Evolutionary conservation across 139 green algal species (phyloP).

Genomic region (Asterochloris erici): DNA sequence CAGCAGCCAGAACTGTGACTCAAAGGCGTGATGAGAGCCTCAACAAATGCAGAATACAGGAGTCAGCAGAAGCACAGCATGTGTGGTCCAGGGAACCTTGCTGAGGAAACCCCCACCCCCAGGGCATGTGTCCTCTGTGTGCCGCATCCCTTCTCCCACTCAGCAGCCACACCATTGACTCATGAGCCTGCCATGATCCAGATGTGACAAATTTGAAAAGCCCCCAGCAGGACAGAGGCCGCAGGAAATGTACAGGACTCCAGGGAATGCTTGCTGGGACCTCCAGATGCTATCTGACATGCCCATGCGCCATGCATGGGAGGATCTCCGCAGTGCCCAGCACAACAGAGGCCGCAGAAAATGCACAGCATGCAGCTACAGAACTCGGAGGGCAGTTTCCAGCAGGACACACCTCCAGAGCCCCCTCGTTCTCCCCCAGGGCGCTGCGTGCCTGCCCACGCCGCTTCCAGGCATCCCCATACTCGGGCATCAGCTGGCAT

Average conservation of each 20-base stretch:
- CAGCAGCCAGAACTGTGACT: no score
- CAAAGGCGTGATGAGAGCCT: no score
- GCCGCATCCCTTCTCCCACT: no score
- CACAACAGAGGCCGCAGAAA: neutral
- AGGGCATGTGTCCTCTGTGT: no score
- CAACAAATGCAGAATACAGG: no score
- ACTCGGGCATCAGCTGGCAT: slow-evolving; percentile 63
- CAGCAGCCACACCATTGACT: no score
- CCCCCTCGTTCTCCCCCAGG: slow-evolving; percentile 52
- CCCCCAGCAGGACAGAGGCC: neutral
- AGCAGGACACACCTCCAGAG: slow-evolving; percentile 16
- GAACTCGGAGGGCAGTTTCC: neutral
- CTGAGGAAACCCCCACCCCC: no score
- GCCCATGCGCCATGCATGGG: no score
- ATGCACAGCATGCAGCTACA: neutral
- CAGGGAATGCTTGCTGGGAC: neutral
- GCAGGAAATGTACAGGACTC: neutral
- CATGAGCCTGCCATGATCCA: no score
- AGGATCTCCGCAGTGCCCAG: neutral
- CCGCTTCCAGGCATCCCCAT: slow-evolving; percentile 74
- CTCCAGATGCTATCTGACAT: neutral
- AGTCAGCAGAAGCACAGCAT: no score
- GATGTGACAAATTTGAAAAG: neutral
- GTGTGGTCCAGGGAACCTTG: no score
- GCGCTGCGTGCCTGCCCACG: slow-evolving; percentile 72